These are phyloP conservation scores for Fusarium sp. DNA, from an alignment of 2,329 filamentous ascomycete genomes.

Conservation along the genomic window DNA sequence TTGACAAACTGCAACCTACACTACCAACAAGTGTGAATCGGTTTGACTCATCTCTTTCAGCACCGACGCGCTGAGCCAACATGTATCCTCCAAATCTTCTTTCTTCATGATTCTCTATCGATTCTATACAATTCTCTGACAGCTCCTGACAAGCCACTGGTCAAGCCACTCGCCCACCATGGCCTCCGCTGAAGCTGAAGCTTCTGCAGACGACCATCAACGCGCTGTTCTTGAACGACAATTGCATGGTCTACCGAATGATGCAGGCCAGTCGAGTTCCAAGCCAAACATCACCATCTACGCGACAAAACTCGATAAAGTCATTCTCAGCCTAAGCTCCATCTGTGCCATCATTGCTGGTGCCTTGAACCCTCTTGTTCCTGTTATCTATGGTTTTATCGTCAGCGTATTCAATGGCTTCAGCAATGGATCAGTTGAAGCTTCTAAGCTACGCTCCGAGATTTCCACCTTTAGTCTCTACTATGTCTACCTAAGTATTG, in stretches of 20 bases:
- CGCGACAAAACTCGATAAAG: background rate
- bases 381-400: background rate
- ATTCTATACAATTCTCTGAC: background rate
- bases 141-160: background rate
- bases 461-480: constrained; percentile 10
- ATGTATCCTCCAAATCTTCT: background rate
- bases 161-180: background rate
- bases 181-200: background rate
- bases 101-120: background rate
- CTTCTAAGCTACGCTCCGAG: background rate
- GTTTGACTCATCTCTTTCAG: background rate
- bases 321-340: constrained; percentile 1
- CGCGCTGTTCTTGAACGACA: background rate
- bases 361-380: constrained; percentile 7
- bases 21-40: background rate
- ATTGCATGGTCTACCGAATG: background rate
- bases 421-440: background rate
- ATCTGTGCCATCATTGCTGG: constrained; percentile 2
- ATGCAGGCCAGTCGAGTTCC: background rate
- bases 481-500: constrained; percentile 77
- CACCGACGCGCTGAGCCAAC: background rate
- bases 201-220: background rate
- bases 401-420: constrained; percentile 2
- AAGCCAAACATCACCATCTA: background rate
- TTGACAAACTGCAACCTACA: background rate